A percentile compares a stretch with the other conserved stretches of the same genome.
Conservation (phyloP, 495 filamentous ascomycete species). For the Penicillium robsamsonii region DNA sequence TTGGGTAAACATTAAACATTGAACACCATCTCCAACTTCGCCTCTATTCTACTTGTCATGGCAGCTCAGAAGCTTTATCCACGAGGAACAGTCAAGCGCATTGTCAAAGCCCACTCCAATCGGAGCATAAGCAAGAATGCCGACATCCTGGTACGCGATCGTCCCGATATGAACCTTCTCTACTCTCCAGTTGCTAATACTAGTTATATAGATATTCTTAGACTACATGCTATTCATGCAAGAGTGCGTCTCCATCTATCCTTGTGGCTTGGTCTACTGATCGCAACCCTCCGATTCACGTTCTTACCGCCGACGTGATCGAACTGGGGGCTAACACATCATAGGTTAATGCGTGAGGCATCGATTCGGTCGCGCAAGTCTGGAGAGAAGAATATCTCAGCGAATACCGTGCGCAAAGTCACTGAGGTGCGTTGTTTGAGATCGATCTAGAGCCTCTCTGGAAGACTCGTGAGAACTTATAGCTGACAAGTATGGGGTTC, state of each 20-base stretch:
- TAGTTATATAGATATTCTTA: constrained; percentile 64
- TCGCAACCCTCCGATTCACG: not conserved
- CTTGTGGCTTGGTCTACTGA: not conserved
- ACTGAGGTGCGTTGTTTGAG: constrained; percentile 57
- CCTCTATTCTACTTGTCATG: constrained; percentile 25
- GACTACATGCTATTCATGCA: constrained; percentile 90
- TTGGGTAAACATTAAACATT: constrained; percentile 2
- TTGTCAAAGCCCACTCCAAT: constrained; percentile 84
- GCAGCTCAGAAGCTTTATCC: constrained; percentile 75
- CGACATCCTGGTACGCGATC: constrained; percentile 72
- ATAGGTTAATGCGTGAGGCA: constrained; percentile 81
- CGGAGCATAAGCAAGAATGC: constrained; percentile 78
- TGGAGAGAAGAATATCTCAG: constrained; percentile 69
- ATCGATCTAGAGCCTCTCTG: not conserved
- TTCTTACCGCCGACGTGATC: not conserved
- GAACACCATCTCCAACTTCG: not conserved
- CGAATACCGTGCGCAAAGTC: constrained; percentile 71
- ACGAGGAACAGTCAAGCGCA: constrained; percentile 78
- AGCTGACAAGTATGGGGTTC: constrained; percentile 15
- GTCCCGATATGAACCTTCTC: not conserved
- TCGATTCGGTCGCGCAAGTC: constrained; percentile 70
- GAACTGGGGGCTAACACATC: constrained; percentile 2
- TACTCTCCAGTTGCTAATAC: not conserved
- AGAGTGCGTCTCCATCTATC: constrained; percentile 54
- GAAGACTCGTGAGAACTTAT: not conserved